Evolutionary conservation across 1,284 basidiomycete genomes (phyloP).

Genomic region (Spongispora temasekensis): DNA sequence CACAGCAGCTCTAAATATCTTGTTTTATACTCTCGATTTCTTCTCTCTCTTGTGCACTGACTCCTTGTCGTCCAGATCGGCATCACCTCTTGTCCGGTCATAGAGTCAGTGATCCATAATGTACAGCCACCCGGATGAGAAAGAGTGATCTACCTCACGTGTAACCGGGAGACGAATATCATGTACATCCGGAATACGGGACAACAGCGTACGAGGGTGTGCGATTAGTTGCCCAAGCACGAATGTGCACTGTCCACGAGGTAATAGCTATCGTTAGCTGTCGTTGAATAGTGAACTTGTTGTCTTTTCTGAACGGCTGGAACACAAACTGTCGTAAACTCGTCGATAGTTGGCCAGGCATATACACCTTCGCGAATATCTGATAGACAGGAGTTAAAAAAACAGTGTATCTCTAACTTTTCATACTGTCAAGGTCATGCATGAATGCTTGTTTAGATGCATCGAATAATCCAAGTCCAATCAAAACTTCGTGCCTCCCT

Average conservation of each 20-base stretch:
- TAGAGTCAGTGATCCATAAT: no score
- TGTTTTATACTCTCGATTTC: no score
- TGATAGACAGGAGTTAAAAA: neutral
- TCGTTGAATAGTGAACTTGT: constrained; percentile 23
- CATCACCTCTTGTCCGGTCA: no score
- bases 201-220: no score
- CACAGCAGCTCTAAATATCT: no score
- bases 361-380: constrained; percentile 24
- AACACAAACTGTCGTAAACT: neutral
- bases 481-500: constrained; percentile 10
- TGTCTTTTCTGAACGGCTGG: neutral
- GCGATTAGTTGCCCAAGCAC: no score
- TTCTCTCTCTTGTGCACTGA: no score
- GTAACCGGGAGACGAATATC: no score
- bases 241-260: constrained; percentile 20
- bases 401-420: neutral
- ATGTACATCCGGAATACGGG: no score
- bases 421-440: neutral
- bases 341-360: constrained; percentile 15
- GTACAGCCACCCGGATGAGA: no score
- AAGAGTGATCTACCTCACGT: no score
- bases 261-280: constrained; percentile 24
- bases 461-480: constrained; percentile 16
- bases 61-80: no score
- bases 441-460: constrained; percentile 1